Evolutionary conservation across 495 filamentous ascomycete genomes (phyloP), one percentile per base, ranked within the genome.

Genomic region (Aspergillus nanangensis): DNA sequence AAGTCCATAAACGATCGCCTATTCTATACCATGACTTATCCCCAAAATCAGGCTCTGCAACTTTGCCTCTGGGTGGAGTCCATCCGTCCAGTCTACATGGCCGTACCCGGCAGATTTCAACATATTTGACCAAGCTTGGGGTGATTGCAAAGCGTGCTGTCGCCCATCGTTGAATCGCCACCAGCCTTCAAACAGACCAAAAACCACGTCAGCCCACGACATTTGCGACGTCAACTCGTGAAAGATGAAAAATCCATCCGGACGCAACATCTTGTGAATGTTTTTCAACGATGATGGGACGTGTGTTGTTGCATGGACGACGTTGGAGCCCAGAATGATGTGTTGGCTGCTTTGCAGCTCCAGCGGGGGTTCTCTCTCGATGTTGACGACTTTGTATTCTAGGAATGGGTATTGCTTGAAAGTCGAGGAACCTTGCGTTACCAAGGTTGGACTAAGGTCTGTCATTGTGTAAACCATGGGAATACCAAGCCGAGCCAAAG

Each of bases 241-340:
- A 3, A 76, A 45, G 7, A 51, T 44, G 0, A 73, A 18, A 17
- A 65, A 44, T 3, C 71, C 72, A 37, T 70, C 62, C 0, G 59
- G 52, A 1, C 58, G 58, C 5, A 74, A 52, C 43, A 69, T 51
- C 8, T 47, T 29, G 27, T 44, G 56, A 7, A 70, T 55, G 19
- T 68, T 60, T 4, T 29, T 51, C 8, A 46, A 36, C 0, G 69
- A 69, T 0, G 24, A 32, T 0, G 27, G 49, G 10, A 70, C 50
- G 41, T 57, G 55, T 9, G 53, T 53, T 1, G 72, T 75, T 0
- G 72, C 71, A 41, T 77, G 73, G 27, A 75, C 55, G 42, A 68
- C 69, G 42, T 73, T 73, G 10, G 62, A 68, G 1, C 62, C 55
- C 13, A 77, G 51, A 18, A 73, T 56, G 11, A 62, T 39, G 32